Percentiles rank a stretch among this genome's conserved stretches.
phyloP scores from a whole-genome alignment of 805 yeast genomes.

The Brettanomyces naardenensis region DNA sequence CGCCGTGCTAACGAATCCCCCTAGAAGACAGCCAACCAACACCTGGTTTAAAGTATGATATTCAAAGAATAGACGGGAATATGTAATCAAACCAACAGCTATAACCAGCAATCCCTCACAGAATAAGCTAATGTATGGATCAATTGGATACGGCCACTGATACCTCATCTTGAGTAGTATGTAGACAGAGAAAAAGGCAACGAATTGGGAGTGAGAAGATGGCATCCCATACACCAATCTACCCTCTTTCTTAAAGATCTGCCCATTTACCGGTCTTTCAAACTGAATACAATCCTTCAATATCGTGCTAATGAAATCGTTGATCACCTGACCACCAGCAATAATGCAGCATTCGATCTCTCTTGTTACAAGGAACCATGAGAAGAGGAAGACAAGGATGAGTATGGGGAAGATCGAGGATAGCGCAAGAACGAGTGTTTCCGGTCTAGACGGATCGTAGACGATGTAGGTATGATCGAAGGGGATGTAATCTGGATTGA shows the following conservation, averaged over 20 bases:
- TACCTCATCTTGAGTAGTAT: constrained; percentile 34
- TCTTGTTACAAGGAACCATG: constrained; percentile 76
- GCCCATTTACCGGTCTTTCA: constrained; percentile 55
- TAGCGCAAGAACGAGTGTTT: constrained; percentile 58
- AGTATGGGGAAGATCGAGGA: constrained; percentile 77
- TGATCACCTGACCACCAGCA: constrained; percentile 78
- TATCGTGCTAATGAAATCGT: constrained; percentile 65
- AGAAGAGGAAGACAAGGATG: constrained; percentile 66
- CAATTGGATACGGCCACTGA: constrained; percentile 33
- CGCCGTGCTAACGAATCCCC: constrained; percentile 46
- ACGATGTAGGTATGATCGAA: constrained; percentile 83
- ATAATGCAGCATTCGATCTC: constrained; percentile 80
- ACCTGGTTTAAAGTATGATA: constrained; percentile 78
- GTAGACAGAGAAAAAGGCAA: constrained; percentile 75
- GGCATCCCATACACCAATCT: constrained; percentile 84
- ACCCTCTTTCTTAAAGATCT: constrained; percentile 28
- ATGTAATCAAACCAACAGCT: constrained; percentile 35
- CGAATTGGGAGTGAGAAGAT: constrained; percentile 91
- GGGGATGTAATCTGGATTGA: constrained; percentile 32
- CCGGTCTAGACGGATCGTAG: constrained; percentile 57
- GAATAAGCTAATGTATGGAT: constrained; percentile 18
- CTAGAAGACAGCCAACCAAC: constrained; percentile 59
- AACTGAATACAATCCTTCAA: constrained; percentile 58
- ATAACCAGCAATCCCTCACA: constrained; percentile 24
- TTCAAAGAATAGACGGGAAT: constrained; percentile 66